Percentiles rank a stretch among this genome's conserved stretches.
Evolutionary conservation across 768 basidiomycete genomes (phyloP).

Genomic region (Suillus occidentalis): DNA sequence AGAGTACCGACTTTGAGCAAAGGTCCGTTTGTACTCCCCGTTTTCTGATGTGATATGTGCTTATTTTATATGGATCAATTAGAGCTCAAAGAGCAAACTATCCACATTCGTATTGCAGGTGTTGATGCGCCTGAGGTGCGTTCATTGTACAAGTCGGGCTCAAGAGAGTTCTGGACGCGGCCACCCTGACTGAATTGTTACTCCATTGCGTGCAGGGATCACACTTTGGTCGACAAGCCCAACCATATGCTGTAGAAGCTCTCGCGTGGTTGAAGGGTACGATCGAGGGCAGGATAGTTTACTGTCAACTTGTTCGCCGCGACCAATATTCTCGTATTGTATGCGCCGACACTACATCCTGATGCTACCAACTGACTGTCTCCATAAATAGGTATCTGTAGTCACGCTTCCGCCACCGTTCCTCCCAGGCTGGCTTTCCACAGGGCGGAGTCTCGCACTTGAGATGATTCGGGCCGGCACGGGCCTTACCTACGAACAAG

Average conservation of each 20-base stretch:
- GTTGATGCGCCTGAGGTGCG: constrained; percentile 90
- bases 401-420: constrained; percentile 54
- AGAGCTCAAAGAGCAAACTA: constrained; percentile 80
- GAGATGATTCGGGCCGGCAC: constrained; percentile 83
- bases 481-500: constrained; percentile 73
- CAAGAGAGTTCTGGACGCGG: background rate
- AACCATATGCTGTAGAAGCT: constrained; percentile 74
- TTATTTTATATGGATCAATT: background rate
- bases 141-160: background rate
- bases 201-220: constrained; percentile 46
- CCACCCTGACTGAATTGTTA: background rate
- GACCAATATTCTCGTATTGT: constrained; percentile 89
- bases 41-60: background rate
- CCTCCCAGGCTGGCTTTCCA: constrained; percentile 48
- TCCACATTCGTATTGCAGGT: constrained; percentile 87
- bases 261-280: constrained; percentile 65
- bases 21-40: constrained; percentile 39
- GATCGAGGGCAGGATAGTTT: constrained; percentile 59
- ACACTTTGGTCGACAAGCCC: constrained; percentile 82
- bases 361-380: background rate
- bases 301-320: constrained; percentile 68
- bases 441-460: constrained; percentile 45
- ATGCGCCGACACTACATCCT: constrained; percentile 24
- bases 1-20: constrained; percentile 56
- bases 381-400: constrained; percentile 57